Percentiles rank a stretch among this genome's conserved stretches.
Conservation (phyloP, 108 stramenopile genomes). For the Bacterosira constricta region DNA sequence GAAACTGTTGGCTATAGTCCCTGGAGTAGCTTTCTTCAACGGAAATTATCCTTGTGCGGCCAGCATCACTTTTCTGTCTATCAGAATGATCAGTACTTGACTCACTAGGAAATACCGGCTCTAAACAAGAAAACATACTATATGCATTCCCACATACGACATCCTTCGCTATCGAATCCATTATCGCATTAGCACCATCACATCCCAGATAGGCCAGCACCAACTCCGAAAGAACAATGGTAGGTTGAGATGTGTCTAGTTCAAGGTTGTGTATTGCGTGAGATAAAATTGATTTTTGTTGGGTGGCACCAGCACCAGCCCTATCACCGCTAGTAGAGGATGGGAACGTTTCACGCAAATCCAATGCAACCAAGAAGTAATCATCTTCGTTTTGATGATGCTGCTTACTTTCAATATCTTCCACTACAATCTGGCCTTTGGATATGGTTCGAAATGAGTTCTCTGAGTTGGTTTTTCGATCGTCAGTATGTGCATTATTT, state of each 20-base stretch:
- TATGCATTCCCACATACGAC: constrained; percentile 24
- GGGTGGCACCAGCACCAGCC: not conserved
- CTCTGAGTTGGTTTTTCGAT: no score
- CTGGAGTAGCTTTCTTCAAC: constrained; percentile 57
- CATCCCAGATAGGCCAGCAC: constrained; percentile 69
- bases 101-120: constrained; percentile 52
- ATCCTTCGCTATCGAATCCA: constrained; percentile 23
- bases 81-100: not conserved
- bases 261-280: constrained; percentile 14
- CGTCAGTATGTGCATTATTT: no score
- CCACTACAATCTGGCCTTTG: not conserved
- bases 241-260: constrained; percentile 45
- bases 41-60: constrained; percentile 7
- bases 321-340: not conserved
- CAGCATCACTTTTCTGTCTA: not conserved
- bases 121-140: constrained; percentile 54
- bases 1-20: constrained; percentile 59
- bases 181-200: constrained; percentile 34
- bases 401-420: not conserved
- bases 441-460: not conserved
- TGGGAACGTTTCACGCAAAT: constrained; percentile 44
- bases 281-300: constrained; percentile 22
- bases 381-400: constrained; percentile 9
- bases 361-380: constrained; percentile 48
- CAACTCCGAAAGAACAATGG: constrained; percentile 73